phyloP scores from a whole-genome alignment of 2,329 filamentous ascomycete genomes.

The Apiospora pterosperma region DNA sequence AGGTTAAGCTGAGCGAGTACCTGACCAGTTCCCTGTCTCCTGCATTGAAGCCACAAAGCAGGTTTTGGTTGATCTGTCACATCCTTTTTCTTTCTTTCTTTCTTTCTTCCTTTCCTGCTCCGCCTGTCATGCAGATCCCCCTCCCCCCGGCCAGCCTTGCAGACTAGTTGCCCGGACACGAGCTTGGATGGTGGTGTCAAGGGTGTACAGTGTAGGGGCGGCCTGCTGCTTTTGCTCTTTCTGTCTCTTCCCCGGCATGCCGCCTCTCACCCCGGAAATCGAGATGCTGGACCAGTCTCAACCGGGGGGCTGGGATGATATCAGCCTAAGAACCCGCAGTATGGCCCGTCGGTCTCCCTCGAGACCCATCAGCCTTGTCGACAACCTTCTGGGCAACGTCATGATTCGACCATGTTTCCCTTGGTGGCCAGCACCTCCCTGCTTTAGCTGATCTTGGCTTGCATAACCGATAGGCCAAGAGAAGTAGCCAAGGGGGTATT shows the following conservation, averaged over 20 bases:
- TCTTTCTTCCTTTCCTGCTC: neutral
- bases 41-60: neutral
- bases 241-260: neutral
- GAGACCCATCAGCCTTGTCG: neutral
- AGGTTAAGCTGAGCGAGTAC: neutral
- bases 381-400: neutral
- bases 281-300: neutral
- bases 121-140: slow-evolving; percentile 14
- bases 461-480: slow-evolving; percentile 16
- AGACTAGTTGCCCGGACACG: slow-evolving; percentile 17
- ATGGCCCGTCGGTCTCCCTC: neutral
- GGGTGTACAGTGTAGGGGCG: slow-evolving; percentile 5
- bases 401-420: neutral
- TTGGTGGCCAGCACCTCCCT: neutral
- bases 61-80: neutral
- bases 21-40: neutral
- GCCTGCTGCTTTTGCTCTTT: neutral
- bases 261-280: neutral
- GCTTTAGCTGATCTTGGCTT: slow-evolving; percentile 18
- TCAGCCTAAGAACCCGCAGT: neutral
- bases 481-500: neutral
- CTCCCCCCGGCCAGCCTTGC: neutral
- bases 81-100: neutral
- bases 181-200: slow-evolving; percentile 13
- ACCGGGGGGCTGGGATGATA: neutral